Evolutionary conservation across 2,329 filamentous ascomycete genomes (phyloP).

Genomic region (Botrytis deweyae): DNA sequence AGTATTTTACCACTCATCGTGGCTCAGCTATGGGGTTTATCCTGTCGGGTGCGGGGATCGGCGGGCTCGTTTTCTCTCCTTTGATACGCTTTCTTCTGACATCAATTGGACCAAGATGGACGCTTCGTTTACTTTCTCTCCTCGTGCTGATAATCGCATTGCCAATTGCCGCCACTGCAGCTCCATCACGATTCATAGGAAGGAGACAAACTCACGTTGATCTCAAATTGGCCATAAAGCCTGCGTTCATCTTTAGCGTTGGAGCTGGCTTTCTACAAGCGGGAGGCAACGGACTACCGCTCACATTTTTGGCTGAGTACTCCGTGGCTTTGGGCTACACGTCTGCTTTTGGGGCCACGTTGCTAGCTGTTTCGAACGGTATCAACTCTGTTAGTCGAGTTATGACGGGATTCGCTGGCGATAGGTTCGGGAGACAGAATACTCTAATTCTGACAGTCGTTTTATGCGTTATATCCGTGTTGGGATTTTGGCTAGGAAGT

Average conservation of each 20-base stretch:
- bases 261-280: constrained; percentile 45
- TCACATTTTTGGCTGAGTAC: constrained; percentile 51
- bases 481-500: constrained; percentile 42
- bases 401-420: constrained; percentile 46
- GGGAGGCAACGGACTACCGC: constrained; percentile 47
- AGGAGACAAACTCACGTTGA: constrained; percentile 43
- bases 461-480: constrained; percentile 42
- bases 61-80: constrained; percentile 46
- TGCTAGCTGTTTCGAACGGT: constrained; percentile 48
- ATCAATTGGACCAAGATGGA: constrained; percentile 46
- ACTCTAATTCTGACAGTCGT: constrained; percentile 46
- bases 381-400: constrained; percentile 49
- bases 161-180: constrained; percentile 44
- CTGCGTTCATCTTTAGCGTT: constrained; percentile 46
- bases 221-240: constrained; percentile 41
- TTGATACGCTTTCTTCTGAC: constrained; percentile 45
- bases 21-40: constrained; percentile 49
- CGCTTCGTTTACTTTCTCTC: constrained; percentile 44
- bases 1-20: constrained; percentile 50
- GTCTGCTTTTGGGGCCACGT: constrained; percentile 44
- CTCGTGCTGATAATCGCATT: constrained; percentile 43
- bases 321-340: constrained; percentile 46
- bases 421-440: constrained; percentile 50
- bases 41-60: constrained; percentile 45
- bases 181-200: constrained; percentile 43